phyloP scores from a whole-genome alignment of 1,139 yeast genomes.

The Hansenula sp. region DNA sequence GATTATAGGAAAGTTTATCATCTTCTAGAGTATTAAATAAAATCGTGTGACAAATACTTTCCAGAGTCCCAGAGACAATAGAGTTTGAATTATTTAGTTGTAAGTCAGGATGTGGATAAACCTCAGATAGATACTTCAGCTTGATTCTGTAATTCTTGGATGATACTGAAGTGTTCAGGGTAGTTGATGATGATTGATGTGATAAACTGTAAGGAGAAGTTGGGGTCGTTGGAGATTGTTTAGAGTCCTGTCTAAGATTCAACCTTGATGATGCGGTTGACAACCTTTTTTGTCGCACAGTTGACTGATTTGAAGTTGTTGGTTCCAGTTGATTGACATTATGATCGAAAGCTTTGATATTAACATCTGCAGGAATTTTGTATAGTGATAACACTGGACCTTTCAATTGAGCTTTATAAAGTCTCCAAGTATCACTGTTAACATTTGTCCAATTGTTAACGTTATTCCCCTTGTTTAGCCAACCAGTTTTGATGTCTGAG shows the following conservation, averaged over 20 bases:
- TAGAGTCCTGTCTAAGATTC: conserved; percentile 9
- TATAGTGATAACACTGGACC: conserved; percentile 59
- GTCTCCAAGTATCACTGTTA: conserved; percentile 31
- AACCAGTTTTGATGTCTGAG: conserved; percentile 37
- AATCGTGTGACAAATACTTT: conserved; percentile 71
- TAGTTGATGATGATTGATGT: not conserved
- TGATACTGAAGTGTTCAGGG: conserved; percentile 1
- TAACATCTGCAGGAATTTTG: conserved; percentile 47
- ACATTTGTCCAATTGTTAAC: conserved; percentile 34
- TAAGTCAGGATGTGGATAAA: conserved; percentile 69
- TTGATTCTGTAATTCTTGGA: conserved; percentile 13
- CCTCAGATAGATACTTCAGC: conserved; percentile 33
- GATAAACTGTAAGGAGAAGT: not conserved
- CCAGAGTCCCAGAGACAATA: conserved; percentile 52
- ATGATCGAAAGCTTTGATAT: conserved; percentile 44
- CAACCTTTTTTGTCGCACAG: conserved; percentile 23
- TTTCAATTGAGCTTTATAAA: conserved; percentile 59
- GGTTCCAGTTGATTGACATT: conserved; percentile 9
- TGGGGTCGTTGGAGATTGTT: conserved; percentile 9
- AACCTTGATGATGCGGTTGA: conserved; percentile 19
- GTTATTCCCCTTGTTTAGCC: conserved; percentile 41
- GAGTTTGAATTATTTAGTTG: conserved; percentile 41
- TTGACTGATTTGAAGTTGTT: not conserved
- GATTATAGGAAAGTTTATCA: conserved; percentile 37
- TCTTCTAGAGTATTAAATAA: conserved; percentile 46